Base-by-base conservation (phyloP, 2,329 filamentous ascomycete genomes). In the Aurifilum marmelostoma region DNA sequence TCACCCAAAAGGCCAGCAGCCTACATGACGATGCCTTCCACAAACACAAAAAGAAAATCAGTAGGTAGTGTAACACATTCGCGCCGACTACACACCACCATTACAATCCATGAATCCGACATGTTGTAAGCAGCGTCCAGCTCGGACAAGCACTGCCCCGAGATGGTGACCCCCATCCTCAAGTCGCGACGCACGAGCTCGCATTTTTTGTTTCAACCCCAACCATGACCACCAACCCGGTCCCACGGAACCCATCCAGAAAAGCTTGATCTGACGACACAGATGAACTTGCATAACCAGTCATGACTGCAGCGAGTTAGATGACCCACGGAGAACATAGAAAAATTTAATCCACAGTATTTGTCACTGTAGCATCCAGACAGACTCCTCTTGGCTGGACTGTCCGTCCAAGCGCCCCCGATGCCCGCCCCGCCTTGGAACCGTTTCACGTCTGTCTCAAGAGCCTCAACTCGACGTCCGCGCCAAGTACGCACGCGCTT, bases 401-500 rank as follows among this genome's bases (percentile, higher is more conserved):
- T 18, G 18, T 58, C 65, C 37, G 62, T 61, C 62, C 62, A 68
- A 68, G 66, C 66, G 66, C 5, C 16, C 63, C n/a, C 54, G 29
- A 61, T 24, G 27, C 56, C 56, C 29, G 54, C 54, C 32, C 50
- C 59, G 18, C 59, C 66, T 62, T 52, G 39, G 61, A 54, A 59
- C 58, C 43, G 69, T 71, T 71, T 71, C 69, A 71, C 52, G 43
- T 69, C 41, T 71, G 69, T 71, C 69, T 71, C 69, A 65, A 65
- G 63, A 56, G 27, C 52, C 27, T 61, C 65, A 63, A 63, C 61
- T 47, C 39, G 8, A 67, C 60, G 39, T 39, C 52, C 61, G 37
- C 66, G 43, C 34, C 27, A 41, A 54, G 32, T 43, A 32, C n/a
- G 61, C 39, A 50, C 27, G 24, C 3, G 12, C 24, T 58, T 68